Evolutionary conservation across 176 grass and related monocot genomes (phyloP), one percentile per base, ranked within the genome.

Genomic region (Zoysia japonica): DNA sequence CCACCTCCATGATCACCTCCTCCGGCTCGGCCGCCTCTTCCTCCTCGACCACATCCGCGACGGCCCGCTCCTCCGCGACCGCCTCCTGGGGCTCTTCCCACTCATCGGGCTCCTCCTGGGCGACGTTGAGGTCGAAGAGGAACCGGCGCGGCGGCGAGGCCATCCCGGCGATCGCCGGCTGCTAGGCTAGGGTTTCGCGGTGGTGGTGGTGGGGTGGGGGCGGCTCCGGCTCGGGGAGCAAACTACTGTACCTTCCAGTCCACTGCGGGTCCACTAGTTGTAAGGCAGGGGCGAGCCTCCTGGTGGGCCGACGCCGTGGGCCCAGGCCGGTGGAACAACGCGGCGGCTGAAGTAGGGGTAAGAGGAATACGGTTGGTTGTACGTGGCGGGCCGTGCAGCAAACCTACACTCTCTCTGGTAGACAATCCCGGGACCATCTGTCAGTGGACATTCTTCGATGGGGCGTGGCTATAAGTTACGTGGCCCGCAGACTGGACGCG

Each of bases 111-210:
- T 88, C 87, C 19, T 89, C 78, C 50, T 71, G 82, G 67, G 87
- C 78, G 50, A 89, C 61, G 87, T 85, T 89, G 66, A 89, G 87
- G 72, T 89, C 87, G 78, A 89, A 89, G 17, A 85, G 82, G 48
- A 84, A 84, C 13, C 37, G 36, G 66, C 78, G 82, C 16, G 36
- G 72, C 72, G 59, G 43, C 36, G 66, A 74, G 9, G 14, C 87
- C 65, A 80, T 88, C 63, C 76, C 63, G 38, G 63, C 63, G 76
- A 42, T 51, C 63, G 65, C 86, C 77, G 82, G 35, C 55, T 71
- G 55, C 59, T 36, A 67, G 2, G n/a, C 82, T 85, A 89, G 87
- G 87, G 87, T 89, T 89, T 89, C 65, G 35, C 55, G 75, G 64
- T 11, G 60, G 59, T 45, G 56, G 19, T 16, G n/a, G n/a, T 47